These are phyloP conservation scores for Hibiscus syriacus DNA, from an alignment of 345 rosid genomes.

Conservation along the genomic window DNA sequence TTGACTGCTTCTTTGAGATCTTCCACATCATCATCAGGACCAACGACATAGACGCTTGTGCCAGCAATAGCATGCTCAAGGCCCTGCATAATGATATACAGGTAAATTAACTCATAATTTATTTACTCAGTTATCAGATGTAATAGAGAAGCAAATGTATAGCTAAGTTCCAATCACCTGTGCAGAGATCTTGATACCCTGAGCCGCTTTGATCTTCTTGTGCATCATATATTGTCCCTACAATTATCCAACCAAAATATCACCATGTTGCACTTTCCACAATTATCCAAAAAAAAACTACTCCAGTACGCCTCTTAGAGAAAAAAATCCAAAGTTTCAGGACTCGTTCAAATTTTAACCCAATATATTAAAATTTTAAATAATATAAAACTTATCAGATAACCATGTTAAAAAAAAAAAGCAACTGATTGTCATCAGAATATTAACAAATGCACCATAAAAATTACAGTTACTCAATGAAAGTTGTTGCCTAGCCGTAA, in stretches of 20 bases:
- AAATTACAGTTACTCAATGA: background rate
- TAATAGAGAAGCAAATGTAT: background rate
- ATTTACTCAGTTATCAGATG: too few species aligned
- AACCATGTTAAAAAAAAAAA: background rate
- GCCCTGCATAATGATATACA: too few species aligned
- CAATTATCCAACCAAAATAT: slow-evolving; percentile 23
- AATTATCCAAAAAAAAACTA: too few species aligned
- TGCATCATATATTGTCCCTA: slow-evolving; percentile 77
- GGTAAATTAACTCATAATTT: too few species aligned
- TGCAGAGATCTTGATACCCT: slow-evolving; percentile 86
- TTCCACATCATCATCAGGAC: too few species aligned
- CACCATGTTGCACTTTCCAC: background rate
- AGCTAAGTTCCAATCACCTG: slow-evolving; percentile 43
- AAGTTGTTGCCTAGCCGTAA: background rate
- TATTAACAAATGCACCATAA: background rate
- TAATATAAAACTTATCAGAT: background rate
- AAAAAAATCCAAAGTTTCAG: background rate
- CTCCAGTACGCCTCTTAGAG: background rate
- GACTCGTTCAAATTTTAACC: background rate
- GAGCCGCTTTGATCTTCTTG: slow-evolving; percentile 87
- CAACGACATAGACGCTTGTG: slow-evolving; percentile 68
- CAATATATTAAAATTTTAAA: too few species aligned
- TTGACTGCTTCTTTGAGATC: too few species aligned
- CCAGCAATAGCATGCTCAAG: slow-evolving; percentile 97
- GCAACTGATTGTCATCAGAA: background rate